Conservation (phyloP, 2,329 filamentous ascomycete species). For the Nemania diffusa region DNA sequence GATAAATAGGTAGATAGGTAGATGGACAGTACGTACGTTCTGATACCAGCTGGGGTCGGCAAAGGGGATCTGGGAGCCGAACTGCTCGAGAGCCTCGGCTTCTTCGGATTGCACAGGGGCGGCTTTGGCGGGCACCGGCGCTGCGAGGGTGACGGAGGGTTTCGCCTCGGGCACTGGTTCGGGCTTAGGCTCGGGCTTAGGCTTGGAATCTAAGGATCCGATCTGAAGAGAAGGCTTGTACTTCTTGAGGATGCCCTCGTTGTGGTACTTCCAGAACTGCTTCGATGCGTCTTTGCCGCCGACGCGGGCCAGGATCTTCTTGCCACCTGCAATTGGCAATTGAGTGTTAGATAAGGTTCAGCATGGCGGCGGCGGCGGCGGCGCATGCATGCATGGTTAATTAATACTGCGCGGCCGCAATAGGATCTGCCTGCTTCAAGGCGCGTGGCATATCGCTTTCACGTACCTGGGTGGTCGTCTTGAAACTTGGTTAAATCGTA, state of each 20-base stretch:
- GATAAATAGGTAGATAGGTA: no score
- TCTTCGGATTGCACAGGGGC: constrained; percentile 57
- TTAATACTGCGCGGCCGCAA: not conserved
- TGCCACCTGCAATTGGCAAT: constrained; percentile 60
- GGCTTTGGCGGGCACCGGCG: constrained; percentile 50
- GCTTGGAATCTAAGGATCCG: constrained; percentile 90
- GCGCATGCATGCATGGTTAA: no score
- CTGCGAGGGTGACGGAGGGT: constrained; percentile 63
- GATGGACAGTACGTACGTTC: constrained; percentile 67
- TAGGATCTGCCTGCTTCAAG: not conserved
- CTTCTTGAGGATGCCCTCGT: constrained; percentile 88
- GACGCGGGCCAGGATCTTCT: constrained; percentile 72
- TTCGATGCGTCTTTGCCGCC: constrained; percentile 74
- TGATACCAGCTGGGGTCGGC: constrained; percentile 96
- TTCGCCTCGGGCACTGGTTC: constrained; percentile 62
- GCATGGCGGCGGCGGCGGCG: no score
- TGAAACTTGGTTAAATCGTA: constrained; percentile 93
- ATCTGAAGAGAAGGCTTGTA: constrained; percentile 81
- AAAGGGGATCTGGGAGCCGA: constrained; percentile 88
- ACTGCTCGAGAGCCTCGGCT: constrained; percentile 82
- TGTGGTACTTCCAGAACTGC: constrained; percentile 81
- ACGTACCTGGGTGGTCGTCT: constrained; percentile 82
- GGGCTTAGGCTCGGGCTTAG: constrained; percentile 64
- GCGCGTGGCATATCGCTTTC: not conserved
- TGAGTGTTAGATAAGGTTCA: constrained; percentile 13